Evolutionary conservation across 768 basidiomycete genomes (phyloP).

Genomic region (Russula vinacea): DNA sequence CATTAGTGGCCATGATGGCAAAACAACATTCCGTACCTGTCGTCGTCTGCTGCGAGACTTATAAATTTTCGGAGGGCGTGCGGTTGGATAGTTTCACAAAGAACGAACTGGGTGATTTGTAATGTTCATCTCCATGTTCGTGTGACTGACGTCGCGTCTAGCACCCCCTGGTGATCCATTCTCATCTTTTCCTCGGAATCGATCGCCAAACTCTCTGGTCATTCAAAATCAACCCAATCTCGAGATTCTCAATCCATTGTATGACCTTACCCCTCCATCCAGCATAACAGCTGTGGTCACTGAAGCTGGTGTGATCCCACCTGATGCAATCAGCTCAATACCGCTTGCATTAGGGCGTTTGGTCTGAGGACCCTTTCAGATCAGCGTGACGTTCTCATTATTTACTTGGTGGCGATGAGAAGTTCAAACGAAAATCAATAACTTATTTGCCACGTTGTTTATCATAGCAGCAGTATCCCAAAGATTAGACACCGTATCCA

Average conservation of each 20-base stretch:
- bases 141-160: constrained; percentile 21
- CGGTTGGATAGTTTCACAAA: constrained; percentile 92
- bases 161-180: constrained; percentile 38
- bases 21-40: constrained; percentile 87
- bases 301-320: constrained; percentile 93
- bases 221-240: constrained; percentile 49
- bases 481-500: constrained; percentile 5
- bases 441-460: constrained; percentile 28
- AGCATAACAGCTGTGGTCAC: constrained; percentile 96
- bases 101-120: constrained; percentile 82
- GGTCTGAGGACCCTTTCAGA: constrained; percentile 29
- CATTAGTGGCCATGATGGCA: constrained; percentile 94
- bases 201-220: constrained; percentile 35
- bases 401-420: neutral
- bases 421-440: constrained; percentile 20
- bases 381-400: neutral
- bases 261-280: constrained; percentile 89
- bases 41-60: constrained; percentile 96
- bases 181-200: constrained; percentile 37
- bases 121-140: neutral
- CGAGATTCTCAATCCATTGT: constrained; percentile 81
- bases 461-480: neutral
- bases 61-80: constrained; percentile 93
- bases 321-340: constrained; percentile 84
- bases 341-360: constrained; percentile 57